Evolutionary conservation across 257 asterid species (phyloP).

Genomic region (Solanum appendiculatum): DNA sequence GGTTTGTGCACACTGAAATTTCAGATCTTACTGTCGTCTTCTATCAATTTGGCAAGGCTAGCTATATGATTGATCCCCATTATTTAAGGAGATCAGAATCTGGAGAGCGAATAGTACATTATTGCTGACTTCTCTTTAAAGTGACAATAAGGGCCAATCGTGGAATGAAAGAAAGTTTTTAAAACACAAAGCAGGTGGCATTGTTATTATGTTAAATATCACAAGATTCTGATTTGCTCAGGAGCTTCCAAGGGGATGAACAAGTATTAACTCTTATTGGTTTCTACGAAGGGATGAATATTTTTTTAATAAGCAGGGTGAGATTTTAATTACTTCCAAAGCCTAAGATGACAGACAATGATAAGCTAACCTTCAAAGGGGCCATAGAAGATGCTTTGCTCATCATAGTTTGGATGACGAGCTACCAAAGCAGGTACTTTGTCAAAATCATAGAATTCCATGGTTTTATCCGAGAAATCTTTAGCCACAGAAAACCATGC

Average conservation of each 20-base stretch:
- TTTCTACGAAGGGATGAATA: not conserved
- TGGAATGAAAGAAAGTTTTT: not conserved
- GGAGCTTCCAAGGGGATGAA: not conserved
- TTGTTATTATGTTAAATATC: not conserved
- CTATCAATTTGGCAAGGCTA: not conserved
- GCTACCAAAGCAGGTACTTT: constrained; percentile 83
- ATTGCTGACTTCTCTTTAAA: not conserved
- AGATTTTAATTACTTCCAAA: not conserved
- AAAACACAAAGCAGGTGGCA: not conserved
- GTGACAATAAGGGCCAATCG: not conserved
- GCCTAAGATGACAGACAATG: not conserved
- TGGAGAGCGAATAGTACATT: not conserved
- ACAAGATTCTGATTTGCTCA: not conserved
- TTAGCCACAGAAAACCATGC: constrained; percentile 96
- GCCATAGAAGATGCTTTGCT: constrained; percentile 77
- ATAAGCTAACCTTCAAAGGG: constrained; percentile 84
- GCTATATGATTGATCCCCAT: not conserved
- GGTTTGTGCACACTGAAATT: not conserved
- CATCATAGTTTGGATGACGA: constrained; percentile 54
- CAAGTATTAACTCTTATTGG: not conserved
- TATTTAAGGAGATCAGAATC: not conserved
- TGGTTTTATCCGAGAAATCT: constrained; percentile 59
- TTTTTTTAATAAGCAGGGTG: not conserved
- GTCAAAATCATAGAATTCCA: constrained; percentile 74
- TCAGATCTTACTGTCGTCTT: not conserved